phyloP scores from a whole-genome alignment of 176 grass and related monocot species.

The Sorghum bicolor region Sorghum_bicolor_NCBIv3 NC_012879.2:54748001-54748500 shows the following conservation, averaged over 20 bases:
- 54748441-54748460: neutral
- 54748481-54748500: neutral
- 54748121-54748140: neutral
- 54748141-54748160: neutral
- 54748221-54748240: neutral
- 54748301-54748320: neutral
- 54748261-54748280: slow-evolving; percentile 1
- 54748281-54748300: neutral
- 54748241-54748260: neutral
- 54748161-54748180: neutral
- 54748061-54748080: neutral
- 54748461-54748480: neutral
- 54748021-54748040: neutral
- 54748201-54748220: slow-evolving; percentile 9
- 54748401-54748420: neutral
- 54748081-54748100: neutral
- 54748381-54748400: neutral
- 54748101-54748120: slow-evolving; percentile 12
- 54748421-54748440: neutral
- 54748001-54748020: neutral
- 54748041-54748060: neutral
- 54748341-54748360: neutral
- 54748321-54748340: slow-evolving; percentile 14
- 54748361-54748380: neutral
- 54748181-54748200: neutral